phyloP scores from a whole-genome alignment of 2,329 filamentous ascomycete genomes.

The Penicillium expansum region DNA sequence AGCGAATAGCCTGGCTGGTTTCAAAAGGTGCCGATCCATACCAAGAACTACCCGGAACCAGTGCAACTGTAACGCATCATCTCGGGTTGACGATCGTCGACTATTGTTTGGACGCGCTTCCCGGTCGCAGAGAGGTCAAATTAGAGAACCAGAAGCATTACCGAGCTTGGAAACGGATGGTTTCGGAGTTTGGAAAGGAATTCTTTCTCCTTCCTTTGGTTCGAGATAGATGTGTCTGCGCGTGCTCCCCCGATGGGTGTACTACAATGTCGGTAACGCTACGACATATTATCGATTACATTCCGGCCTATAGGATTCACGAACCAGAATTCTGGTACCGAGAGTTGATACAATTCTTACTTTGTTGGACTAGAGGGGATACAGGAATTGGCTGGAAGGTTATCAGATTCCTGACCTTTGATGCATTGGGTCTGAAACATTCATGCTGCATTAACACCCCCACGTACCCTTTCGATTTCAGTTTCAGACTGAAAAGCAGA shows the following conservation, averaged over 20 bases:
- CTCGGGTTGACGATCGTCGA: not conserved
- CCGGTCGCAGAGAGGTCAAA: no score
- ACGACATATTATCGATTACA: not conserved
- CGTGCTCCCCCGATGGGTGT: conserved; percentile 1
- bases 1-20: not conserved
- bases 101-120: no score
- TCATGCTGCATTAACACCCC: not conserved
- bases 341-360: not conserved
- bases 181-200: not conserved
- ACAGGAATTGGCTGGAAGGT: not conserved
- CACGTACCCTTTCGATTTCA: no score
- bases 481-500: not conserved
- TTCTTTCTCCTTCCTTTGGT: not conserved
- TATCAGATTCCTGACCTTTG: conserved; percentile 3
- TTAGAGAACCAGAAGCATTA: no score
- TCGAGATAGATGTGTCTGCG: not conserved
- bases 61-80: not conserved
- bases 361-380: not conserved
- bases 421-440: conserved; percentile 5
- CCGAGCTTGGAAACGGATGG: not conserved
- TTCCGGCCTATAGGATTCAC: rapidly evolving
- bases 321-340: not conserved
- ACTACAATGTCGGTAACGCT: conserved; percentile 1
- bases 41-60: not conserved
- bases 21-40: not conserved